Base-by-base conservation (phyloP, 345 rosid species). In the Sapria himalayana region DNA sequence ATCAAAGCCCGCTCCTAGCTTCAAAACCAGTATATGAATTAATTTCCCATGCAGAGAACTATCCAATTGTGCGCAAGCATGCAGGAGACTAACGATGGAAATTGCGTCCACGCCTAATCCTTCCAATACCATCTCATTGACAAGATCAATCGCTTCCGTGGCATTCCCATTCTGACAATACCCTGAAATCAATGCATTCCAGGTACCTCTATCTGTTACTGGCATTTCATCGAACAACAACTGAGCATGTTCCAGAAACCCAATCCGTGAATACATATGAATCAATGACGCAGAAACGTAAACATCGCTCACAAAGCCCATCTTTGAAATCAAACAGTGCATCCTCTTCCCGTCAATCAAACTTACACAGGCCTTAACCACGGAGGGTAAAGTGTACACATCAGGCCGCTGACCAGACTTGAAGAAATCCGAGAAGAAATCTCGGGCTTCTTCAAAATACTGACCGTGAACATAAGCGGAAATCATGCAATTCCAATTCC, bases 171-270 rank as follows among this genome's bases (percentile, higher is more conserved):
- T 49, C 58, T 71, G 73, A 27, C 73, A 81, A 64, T 75, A 85
- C 3, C 79, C 86, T 36, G 73, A 73, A 43, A 85, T 73, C 92
- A 85, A 66, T 1, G 96, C 77, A 59, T 85, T 85, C 96, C 95
- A 84, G 0, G 81, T 69, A 37, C 74, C 95, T 33, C 67, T 71
- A 44, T 66, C 76, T 60, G 49, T 65, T 3, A 46, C 48, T 16
- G 55, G 52, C 72, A 79, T 69, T 41, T 60, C 48, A 55, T 76
- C 69, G 39, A 85, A 85, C 32, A 80, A 45, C 41, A 45, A 43
- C 19, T 73, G 42, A 40, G 93, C 81, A 51, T 43, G 56, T 19
- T 41, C 43, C 41, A 78, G 51, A 39, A 41, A 43, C 42, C 74
- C 70, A 46, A 92, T 81, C 49, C 80, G 71, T 0, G 86, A 65